phyloP scores from a whole-genome alignment of 768 basidiomycete species.

The Gautieria morchelliformis region DNA sequence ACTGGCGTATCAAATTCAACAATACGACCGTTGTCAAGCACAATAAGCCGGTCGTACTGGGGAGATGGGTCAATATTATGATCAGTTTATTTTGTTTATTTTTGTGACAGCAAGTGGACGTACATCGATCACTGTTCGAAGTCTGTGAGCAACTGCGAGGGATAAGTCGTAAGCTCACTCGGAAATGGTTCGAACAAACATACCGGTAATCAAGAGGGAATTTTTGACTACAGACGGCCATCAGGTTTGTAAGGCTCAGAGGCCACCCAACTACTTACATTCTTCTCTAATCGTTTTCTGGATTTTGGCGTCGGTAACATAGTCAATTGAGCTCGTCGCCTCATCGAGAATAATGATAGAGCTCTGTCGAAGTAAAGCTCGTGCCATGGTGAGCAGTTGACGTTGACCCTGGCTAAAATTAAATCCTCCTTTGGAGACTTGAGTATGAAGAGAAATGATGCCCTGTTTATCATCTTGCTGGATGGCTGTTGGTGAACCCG shows the following conservation, averaged over 20 bases:
- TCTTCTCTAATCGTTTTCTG: slow-evolving; percentile 29
- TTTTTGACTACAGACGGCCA: slow-evolving; percentile 14
- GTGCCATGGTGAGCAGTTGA: slow-evolving; percentile 23
- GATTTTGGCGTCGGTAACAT: slow-evolving; percentile 21
- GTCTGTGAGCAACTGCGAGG: slow-evolving; percentile 55
- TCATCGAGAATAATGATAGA: slow-evolving; percentile 19
- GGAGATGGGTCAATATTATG: slow-evolving; percentile 18
- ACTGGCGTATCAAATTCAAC: slow-evolving; percentile 44
- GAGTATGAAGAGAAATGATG: slow-evolving; percentile 19
- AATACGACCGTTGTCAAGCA: slow-evolving; percentile 50
- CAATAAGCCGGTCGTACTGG: slow-evolving; percentile 60
- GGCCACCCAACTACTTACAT: slow-evolving; percentile 7
- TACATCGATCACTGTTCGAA: slow-evolving; percentile 64
- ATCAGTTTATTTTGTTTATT: neutral
- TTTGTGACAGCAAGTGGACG: slow-evolving; percentile 4
- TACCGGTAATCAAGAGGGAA: slow-evolving; percentile 58
- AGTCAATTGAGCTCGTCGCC: slow-evolving; percentile 13
- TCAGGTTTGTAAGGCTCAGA: slow-evolving; percentile 34
- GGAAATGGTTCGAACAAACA: slow-evolving; percentile 13
- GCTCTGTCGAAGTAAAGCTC: slow-evolving; percentile 17
- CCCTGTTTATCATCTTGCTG: neutral
- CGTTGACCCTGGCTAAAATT: slow-evolving; percentile 36
- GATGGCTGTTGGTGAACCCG: slow-evolving; percentile 6
- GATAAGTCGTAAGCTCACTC: neutral
- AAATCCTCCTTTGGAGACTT: slow-evolving; percentile 28